A percentile compares a stretch with the other conserved stretches of the same genome.
These are phyloP conservation scores for Dalbergia cochinchinensis DNA, from an alignment of 306 rosid species.

Conservation along the genomic window DNA sequence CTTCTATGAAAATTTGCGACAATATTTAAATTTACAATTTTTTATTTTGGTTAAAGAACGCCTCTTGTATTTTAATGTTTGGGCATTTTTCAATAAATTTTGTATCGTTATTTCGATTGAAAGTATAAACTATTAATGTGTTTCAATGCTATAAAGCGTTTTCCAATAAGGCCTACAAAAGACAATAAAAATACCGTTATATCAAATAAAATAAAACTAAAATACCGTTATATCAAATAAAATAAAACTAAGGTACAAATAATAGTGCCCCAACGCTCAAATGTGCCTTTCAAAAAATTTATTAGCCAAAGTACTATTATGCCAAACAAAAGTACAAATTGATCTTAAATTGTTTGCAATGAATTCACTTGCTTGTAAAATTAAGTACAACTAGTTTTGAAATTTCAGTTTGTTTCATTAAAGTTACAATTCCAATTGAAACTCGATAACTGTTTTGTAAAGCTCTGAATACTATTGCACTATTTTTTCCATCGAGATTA, in stretches of 20 bases:
- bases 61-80: no score
- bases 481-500: no score
- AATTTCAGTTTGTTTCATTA: background rate
- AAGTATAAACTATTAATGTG: background rate
- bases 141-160: background rate
- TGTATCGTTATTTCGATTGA: no score
- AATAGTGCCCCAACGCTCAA: background rate
- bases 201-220: background rate
- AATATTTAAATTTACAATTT: no score
- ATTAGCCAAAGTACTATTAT: background rate
- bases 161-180: background rate
- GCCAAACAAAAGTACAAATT: no score
- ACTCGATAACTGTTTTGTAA: background rate
- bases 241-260: background rate
- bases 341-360: no score
- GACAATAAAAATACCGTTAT: background rate
- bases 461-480: background rate
- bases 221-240: background rate
- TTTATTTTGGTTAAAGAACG: no score
- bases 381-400: background rate
- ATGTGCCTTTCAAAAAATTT: background rate
- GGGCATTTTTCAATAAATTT: no score
- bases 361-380: no score
- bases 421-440: background rate
- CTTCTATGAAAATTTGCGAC: no score